A percentile compares a stretch with the other conserved stretches of the same genome.
Conservation (phyloP, 148 eudicot genomes). For the Camellia sinensis region DNA sequence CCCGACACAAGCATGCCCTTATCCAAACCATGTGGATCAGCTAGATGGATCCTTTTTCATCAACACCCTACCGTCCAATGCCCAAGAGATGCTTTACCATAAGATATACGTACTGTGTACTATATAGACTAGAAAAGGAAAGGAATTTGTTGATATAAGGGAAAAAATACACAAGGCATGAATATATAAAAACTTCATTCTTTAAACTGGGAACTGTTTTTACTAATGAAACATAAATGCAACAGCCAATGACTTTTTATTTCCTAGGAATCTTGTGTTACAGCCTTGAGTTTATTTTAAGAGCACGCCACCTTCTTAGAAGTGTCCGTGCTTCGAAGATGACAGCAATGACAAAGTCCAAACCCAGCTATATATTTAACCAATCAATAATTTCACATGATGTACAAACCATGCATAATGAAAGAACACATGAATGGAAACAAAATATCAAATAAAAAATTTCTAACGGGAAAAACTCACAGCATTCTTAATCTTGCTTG, state of each 20-base stretch:
- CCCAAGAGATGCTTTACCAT: neutral
- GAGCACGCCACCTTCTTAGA: too few relatives aligned
- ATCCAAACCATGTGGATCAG: neutral
- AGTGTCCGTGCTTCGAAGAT: neutral
- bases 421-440: conserved; percentile 1
- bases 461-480: conserved; percentile 44
- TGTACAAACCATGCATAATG: neutral
- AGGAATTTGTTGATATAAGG: neutral
- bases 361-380: neutral
- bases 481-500: conserved; percentile 58
- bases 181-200: neutral
- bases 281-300: too few relatives aligned
- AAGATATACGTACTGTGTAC: neutral
- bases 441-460: neutral
- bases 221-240: neutral
- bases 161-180: neutral
- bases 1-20: neutral
- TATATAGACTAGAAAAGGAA: neutral
- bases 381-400: neutral
- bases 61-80: neutral
- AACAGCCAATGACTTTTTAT: too few relatives aligned
- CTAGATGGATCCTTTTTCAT: neutral
- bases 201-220: neutral
- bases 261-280: too few relatives aligned
- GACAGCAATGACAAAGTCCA: neutral